A percentile compares a stretch with the other conserved stretches of the same genome.
Evolutionary conservation across 2,329 filamentous ascomycete species (phyloP).

Genomic region (Iodosphaeria phyllophila): DNA sequence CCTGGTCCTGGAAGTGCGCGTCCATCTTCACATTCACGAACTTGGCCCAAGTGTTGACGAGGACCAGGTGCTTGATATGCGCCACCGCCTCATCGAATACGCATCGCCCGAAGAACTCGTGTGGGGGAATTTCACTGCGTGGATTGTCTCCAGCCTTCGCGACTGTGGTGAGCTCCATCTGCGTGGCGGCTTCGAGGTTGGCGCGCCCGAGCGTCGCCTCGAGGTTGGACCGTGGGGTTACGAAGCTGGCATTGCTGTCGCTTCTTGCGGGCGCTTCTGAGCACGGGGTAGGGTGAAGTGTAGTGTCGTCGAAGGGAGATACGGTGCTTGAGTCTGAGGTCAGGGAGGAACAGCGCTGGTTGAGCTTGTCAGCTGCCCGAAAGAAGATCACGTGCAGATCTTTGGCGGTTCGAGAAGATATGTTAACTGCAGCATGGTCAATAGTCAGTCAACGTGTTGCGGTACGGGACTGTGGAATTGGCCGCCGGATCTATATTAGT

Average conservation of each 20-base stretch:
- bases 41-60: constrained; percentile 14
- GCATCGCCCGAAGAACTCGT: constrained; percentile 2
- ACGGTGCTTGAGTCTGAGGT: no score
- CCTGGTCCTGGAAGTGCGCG: no score
- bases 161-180: constrained; percentile 4
- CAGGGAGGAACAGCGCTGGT: constrained; percentile 4
- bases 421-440: no score
- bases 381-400: constrained; percentile 6
- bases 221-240: no score
- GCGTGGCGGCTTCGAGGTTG: constrained; percentile 5
- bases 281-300: neutral
- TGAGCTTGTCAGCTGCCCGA: constrained; percentile 4
- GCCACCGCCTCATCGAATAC: constrained; percentile 7
- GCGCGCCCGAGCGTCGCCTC: constrained; percentile 6
- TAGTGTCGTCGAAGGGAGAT: constrained; percentile 3
- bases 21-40: constrained; percentile 11
- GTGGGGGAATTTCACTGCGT: constrained; percentile 2
- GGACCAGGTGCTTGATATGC: constrained; percentile 10
- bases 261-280: constrained; percentile 1
- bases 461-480: no score
- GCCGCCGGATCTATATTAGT: no score
- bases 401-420: constrained; percentile 6
- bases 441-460: no score
- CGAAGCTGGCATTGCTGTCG: constrained; percentile 1
- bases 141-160: constrained; percentile 1